phyloP scores from a whole-genome alignment of 192 early-diverging fungal genomes.

The Chytriomyces sp. region DNA sequence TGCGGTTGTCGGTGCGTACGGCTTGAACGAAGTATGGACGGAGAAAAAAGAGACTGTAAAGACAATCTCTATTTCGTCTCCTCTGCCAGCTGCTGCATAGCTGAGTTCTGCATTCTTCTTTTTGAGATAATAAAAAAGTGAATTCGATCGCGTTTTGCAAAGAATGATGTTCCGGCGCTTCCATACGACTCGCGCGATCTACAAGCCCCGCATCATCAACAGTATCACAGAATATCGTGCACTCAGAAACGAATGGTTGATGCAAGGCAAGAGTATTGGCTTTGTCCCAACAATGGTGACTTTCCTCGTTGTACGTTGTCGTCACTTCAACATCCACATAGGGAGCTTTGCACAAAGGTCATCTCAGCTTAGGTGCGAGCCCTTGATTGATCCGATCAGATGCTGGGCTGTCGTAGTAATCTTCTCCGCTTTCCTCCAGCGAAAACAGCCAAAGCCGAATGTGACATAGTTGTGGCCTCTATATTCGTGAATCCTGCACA shows the following conservation, averaged over 20 bases:
- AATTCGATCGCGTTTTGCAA: background rate
- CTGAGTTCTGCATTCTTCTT: too few species aligned
- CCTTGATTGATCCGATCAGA: background rate
- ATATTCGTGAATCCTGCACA: slow-evolving; percentile 99
- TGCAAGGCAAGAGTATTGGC: slow-evolving; percentile 68
- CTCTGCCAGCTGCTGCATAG: background rate
- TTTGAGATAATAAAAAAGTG: too few species aligned
- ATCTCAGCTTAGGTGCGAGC: slow-evolving; percentile 70
- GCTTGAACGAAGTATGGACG: slow-evolving; percentile 30
- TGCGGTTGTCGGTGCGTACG: slow-evolving; percentile 46
- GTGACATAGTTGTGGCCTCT: slow-evolving; percentile 73
- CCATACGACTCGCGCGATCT: background rate
- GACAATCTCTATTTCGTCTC: background rate
- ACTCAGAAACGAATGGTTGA: slow-evolving; percentile 58
- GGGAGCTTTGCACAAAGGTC: slow-evolving; percentile 91
- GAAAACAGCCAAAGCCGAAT: slow-evolving; percentile 54
- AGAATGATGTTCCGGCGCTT: background rate
- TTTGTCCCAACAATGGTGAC: slow-evolving; percentile 94
- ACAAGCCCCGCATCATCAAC: slow-evolving; percentile 56
- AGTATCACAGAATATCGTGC: slow-evolving; percentile 73
- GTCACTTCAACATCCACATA: background rate
- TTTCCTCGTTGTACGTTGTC: background rate
- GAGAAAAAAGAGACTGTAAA: slow-evolving; percentile 5
- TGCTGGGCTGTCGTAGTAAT: background rate
- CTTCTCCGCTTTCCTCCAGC: slow-evolving; percentile 40